Conservation (phyloP, 306 rosid genomes). For the Luffa aegyptiaca region DNA sequence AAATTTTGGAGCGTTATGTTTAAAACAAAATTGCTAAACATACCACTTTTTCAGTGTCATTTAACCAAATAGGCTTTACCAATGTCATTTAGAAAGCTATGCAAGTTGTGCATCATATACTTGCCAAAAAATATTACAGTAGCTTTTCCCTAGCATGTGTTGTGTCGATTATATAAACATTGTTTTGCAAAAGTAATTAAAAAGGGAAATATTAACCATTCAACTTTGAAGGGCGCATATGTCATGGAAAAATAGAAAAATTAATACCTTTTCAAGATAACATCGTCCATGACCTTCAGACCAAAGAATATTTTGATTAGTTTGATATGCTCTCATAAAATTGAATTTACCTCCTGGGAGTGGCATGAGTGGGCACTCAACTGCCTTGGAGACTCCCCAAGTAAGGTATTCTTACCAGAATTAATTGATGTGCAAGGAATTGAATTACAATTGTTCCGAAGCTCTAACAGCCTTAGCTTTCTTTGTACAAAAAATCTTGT, state of each 20-base stretch:
- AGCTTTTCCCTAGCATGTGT: background rate
- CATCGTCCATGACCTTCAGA: background rate
- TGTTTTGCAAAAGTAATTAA: background rate
- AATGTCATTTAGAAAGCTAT: background rate
- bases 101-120: background rate
- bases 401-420: constrained; percentile 14
- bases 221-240: background rate
- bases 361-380: constrained; percentile 6
- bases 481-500: too few relatives aligned
- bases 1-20: background rate
- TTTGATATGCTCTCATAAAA: background rate
- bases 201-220: background rate
- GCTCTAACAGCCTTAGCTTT: constrained; percentile 29
- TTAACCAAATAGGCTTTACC: background rate
- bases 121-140: background rate
- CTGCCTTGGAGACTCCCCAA: constrained; percentile 18
- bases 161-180: background rate
- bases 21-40: background rate
- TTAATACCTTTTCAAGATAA: background rate
- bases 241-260: background rate
- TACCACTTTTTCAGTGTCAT: background rate
- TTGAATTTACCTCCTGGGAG: constrained; percentile 1
- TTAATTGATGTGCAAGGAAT: background rate
- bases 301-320: background rate
- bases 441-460: constrained; percentile 18